Base-by-base conservation (phyloP, 768 basidiomycete species). In the Russula ochroleuca region DNA sequence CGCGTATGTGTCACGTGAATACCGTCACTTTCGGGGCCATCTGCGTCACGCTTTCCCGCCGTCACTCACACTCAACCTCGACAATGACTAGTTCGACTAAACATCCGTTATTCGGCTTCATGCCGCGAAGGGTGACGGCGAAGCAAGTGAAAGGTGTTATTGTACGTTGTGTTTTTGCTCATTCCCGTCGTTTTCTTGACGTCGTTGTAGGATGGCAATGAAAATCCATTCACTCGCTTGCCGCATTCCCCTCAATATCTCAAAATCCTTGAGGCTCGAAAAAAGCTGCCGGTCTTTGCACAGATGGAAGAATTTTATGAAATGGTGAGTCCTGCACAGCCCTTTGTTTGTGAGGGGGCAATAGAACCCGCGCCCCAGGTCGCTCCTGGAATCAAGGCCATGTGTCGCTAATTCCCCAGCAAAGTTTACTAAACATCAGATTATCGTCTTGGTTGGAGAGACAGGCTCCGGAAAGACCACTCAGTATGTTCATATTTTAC, bases 391-490 rank as follows among this genome's bases (percentile, higher is more conserved):
- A 63, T 15, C 59, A 65, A 61, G 64, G 58, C 62, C 67, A 50
- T 63, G 59, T 68, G 52, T 64, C 69, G 54, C 73, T 75, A 68
- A 75, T 72, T 41, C 65, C 66, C 64, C 60, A 62, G 58, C 57
- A 68, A 75, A 88, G 86, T 92, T 90, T 76, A 82, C 71, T 61
- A 76, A 83, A 69, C 84, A 92, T 73, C 94, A 96, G 78, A 88
- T 97, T 67, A 87, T 90, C 45, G 84, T 94, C 64, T 88, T 94
- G 84, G 89, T 92, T 63, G 91, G 95, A 69, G 95, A 97, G 78
- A 97, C 95, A 0, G 95, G 94, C 11, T 90, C 92, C 31, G 95
- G 94, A 38, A 98, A 96, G 79, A 97, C 94, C 0, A 96, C 94
- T 25, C 94, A 98, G 89, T 92, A 73, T 73, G 90, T 25, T 23